Conservation (phyloP, 106 monocot genomes). For the Acorus calamus region DNA sequence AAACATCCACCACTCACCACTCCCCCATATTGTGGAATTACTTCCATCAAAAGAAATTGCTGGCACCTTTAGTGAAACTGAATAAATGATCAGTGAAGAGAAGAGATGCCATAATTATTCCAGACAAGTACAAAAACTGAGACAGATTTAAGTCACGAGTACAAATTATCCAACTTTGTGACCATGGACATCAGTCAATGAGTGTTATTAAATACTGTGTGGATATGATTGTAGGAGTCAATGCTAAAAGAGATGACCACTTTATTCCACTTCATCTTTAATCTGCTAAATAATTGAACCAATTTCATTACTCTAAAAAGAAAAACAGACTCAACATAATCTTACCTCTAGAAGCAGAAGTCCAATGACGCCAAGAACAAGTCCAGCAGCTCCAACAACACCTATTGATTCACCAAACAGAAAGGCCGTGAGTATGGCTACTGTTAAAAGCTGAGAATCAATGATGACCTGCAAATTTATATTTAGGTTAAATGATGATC, state of each 20-base stretch:
- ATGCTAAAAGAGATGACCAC: no score
- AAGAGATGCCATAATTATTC: no score
- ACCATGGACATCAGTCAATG: no score
- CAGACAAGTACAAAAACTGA: no score
- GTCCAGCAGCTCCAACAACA: slow-evolving; percentile 57
- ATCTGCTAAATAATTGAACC: no score
- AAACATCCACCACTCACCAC: slow-evolving; percentile 99
- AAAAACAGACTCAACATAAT: neutral
- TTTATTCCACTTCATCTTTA: no score
- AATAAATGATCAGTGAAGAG: neutral
- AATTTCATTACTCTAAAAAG: neutral
- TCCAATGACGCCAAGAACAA: slow-evolving; percentile 79
- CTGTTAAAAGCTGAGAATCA: slow-evolving; percentile 95
- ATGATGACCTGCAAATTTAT: slow-evolving; percentile 74
- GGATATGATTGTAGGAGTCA: no score
- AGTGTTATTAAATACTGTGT: no score
- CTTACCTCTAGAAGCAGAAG: slow-evolving; percentile 92
- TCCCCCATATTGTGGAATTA: slow-evolving; percentile 68
- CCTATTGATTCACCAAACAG: slow-evolving; percentile 96
- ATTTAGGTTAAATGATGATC: no score
- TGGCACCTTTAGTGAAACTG: slow-evolving; percentile 44
- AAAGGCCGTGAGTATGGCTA: slow-evolving; percentile 75
- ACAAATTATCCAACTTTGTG: no score
- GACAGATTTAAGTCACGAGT: no score
- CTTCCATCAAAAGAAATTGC: slow-evolving; percentile 54